Conservation (phyloP, 2,329 filamentous ascomycete genomes). For the Xylaria sp. region DNA sequence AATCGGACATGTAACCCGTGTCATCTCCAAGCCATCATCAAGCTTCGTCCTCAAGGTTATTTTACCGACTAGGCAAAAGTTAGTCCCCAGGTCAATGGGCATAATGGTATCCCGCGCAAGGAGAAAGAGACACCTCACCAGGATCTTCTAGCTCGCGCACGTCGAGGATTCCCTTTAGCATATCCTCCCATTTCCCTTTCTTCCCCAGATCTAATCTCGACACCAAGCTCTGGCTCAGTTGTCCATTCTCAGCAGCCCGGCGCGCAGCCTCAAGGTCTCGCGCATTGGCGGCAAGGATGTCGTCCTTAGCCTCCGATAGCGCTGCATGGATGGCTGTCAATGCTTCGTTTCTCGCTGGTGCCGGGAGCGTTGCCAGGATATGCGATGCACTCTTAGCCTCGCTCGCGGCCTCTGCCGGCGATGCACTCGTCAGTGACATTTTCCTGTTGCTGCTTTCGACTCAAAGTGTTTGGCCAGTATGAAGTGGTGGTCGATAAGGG, state of each 20-base stretch:
- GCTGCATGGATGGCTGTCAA: conserved; percentile 81
- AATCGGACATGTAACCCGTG: conserved; percentile 91
- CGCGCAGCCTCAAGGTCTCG: conserved; percentile 78
- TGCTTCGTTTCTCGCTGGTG: conserved; percentile 79
- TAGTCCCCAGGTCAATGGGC: not conserved
- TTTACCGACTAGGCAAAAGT: conserved; percentile 70
- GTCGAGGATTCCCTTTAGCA: conserved; percentile 93
- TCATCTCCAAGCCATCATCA: conserved; percentile 83
- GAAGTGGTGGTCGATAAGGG: not conserved
- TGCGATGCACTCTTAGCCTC: conserved; percentile 83
- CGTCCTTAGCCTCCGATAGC: conserved; percentile 70
- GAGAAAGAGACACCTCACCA: conserved; percentile 57
- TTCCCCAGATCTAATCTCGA: conserved; percentile 86
- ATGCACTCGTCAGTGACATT: conserved; percentile 91
- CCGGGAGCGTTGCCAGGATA: conserved; percentile 78
- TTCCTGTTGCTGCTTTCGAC: not conserved
- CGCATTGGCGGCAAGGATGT: conserved; percentile 86
- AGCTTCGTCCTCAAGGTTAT: conserved; percentile 82
- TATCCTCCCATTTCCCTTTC: conserved; percentile 94
- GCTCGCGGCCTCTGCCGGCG: conserved; percentile 76
- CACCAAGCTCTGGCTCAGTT: conserved; percentile 80
- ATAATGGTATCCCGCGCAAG: not conserved
- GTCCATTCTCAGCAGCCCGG: conserved; percentile 74
- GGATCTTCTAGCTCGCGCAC: conserved; percentile 86
- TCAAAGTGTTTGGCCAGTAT: not conserved